Evolutionary conservation across 495 filamentous ascomycete species (phyloP).

Genomic region (Penicillium parvum): DNA sequence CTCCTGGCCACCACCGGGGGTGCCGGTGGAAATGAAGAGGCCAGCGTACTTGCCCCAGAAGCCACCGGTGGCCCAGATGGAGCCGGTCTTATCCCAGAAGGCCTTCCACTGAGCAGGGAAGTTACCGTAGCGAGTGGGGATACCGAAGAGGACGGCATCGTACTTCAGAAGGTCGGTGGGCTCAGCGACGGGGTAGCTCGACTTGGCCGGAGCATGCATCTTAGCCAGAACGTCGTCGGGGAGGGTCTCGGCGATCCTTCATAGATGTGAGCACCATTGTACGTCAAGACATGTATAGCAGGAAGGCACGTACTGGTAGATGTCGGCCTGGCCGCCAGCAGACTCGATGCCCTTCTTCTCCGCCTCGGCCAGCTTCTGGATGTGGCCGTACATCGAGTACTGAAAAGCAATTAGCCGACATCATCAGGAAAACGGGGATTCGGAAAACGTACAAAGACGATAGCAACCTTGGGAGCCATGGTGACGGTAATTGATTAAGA

Average conservation of each 20-base stretch:
- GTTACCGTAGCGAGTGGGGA: conserved; percentile 98
- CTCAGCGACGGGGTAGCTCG: conserved; percentile 61
- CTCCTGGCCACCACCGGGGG: conserved; percentile 88
- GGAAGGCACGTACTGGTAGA: conserved; percentile 65
- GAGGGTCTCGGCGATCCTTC: conserved; percentile 82
- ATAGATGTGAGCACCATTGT: conserved; percentile 3
- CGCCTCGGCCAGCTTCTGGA: conserved; percentile 76
- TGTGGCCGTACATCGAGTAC: conserved; percentile 98
- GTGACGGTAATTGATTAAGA: conserved; percentile 24
- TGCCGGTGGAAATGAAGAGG: conserved; percentile 81
- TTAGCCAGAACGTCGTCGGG: conserved; percentile 71
- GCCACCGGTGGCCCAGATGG: conserved; percentile 65
- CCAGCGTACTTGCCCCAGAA: conserved; percentile 91
- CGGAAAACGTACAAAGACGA: conserved; percentile 68
- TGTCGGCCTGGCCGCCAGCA: conserved; percentile 71
- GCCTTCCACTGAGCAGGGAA: conserved; percentile 95
- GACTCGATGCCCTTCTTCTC: conserved; percentile 87
- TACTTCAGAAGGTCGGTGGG: conserved; percentile 67
- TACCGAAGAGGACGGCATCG: conserved; percentile 90
- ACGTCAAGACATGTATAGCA: not conserved
- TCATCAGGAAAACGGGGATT: not conserved
- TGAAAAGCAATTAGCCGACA: conserved; percentile 25
- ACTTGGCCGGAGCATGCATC: conserved; percentile 86
- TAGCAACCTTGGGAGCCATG: conserved; percentile 92
- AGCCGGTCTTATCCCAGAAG: conserved; percentile 81